phyloP scores from a whole-genome alignment of 2,329 filamentous ascomycete genomes.

The Rachicladosporium sp. region DNA sequence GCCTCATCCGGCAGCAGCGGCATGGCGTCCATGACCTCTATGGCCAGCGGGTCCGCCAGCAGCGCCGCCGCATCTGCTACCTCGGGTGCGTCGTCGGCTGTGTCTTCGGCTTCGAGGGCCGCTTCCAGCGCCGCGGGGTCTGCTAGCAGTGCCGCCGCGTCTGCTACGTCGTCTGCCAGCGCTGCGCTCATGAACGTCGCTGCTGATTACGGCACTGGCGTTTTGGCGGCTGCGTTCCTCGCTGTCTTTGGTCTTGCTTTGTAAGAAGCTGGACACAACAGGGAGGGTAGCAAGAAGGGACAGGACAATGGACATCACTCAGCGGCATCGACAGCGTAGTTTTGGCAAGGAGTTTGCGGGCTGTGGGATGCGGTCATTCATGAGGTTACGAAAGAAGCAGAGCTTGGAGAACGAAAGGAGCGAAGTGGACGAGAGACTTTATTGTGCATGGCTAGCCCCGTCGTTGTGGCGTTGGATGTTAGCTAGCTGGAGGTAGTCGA shows the following conservation, averaged over 20 bases:
- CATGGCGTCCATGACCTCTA: constrained; percentile 17
- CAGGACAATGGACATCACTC: too few species aligned
- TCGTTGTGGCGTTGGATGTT: too few species aligned
- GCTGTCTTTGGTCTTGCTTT: constrained; percentile 46
- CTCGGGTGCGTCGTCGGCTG: constrained; percentile 10
- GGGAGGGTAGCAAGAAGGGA: too few species aligned
- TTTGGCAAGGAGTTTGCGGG: too few species aligned
- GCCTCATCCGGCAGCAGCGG: constrained; percentile 16
- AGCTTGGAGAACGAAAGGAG: too few species aligned
- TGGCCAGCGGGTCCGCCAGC: constrained; percentile 15
- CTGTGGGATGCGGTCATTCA: too few species aligned
- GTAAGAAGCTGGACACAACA: constrained; percentile 24
- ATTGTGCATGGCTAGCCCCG: too few species aligned
- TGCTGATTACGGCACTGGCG: constrained; percentile 39
- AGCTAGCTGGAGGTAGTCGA: too few species aligned
- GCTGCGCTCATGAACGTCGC: constrained; percentile 27
- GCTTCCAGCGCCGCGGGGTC: constrained; percentile 11
- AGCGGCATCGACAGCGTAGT: too few species aligned
- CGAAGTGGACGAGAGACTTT: too few species aligned
- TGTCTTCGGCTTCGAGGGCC: constrained; percentile 1
- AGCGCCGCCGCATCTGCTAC: constrained; percentile 12
- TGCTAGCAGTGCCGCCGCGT: constrained; percentile 19
- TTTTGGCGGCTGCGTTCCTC: constrained; percentile 38
- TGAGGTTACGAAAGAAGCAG: too few species aligned
- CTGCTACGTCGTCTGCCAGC: constrained; percentile 29